A percentile compares a stretch with the other conserved stretches of the same genome.
These are phyloP conservation scores for Citrullus mucosospermus DNA, from an alignment of 306 rosid genomes.

Conservation along the genomic window DNA sequence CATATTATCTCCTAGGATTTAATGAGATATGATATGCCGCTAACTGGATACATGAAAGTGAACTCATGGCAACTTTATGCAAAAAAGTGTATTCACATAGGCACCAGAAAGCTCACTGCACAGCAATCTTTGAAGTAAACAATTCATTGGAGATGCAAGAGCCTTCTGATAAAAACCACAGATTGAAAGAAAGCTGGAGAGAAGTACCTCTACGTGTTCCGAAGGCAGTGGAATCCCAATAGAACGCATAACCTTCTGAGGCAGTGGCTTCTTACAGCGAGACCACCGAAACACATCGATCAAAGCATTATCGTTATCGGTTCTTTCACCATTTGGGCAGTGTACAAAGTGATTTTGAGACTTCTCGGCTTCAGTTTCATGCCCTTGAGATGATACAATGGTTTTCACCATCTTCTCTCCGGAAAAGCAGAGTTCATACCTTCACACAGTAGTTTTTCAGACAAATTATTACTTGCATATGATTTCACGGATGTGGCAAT, in stretches of 20 bases:
- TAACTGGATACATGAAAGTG: background rate
- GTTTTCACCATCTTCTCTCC: slow-evolving; percentile 73
- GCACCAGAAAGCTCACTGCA: background rate
- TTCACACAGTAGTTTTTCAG: slow-evolving; percentile 17
- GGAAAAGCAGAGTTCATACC: slow-evolving; percentile 82
- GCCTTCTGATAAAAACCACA: background rate
- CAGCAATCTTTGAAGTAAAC: background rate
- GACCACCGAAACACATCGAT: slow-evolving; percentile 87
- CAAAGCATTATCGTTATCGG: slow-evolving; percentile 40
- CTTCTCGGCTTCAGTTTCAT: slow-evolving; percentile 46
- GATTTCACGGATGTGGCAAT: background rate
- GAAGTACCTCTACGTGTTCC: slow-evolving; percentile 73
- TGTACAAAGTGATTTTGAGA: slow-evolving; percentile 51
- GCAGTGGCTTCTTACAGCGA: slow-evolving; percentile 78
- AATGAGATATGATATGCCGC: background rate
- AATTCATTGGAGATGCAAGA: background rate
- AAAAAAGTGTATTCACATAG: background rate
- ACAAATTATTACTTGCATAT: background rate
- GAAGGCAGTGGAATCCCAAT: slow-evolving; percentile 78
- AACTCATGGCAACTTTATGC: background rate
- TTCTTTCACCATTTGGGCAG: slow-evolving; percentile 55
- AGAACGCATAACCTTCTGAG: slow-evolving; percentile 67
- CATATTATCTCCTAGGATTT: background rate
- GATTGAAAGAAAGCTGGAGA: background rate
- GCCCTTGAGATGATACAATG: slow-evolving; percentile 32